A percentile compares a stretch with the other conserved stretches of the same genome.
Evolutionary conservation across 805 yeast genomes (phyloP).

Genomic region (Kodamaea laetipori): DNA sequence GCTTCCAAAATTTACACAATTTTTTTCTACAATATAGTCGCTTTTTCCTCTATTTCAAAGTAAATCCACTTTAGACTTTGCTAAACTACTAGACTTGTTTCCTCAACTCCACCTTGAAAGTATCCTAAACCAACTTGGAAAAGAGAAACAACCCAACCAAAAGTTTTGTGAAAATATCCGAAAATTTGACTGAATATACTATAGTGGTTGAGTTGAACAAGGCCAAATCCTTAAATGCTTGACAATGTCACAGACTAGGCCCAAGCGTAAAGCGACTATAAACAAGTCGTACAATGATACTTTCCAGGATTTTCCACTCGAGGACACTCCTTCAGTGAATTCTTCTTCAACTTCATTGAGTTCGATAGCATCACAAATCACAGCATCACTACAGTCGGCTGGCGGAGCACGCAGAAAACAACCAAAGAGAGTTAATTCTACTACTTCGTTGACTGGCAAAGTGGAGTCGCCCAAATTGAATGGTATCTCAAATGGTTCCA

Average conservation of each 20-base stretch:
- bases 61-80: no score
- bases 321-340: constrained; percentile 17
- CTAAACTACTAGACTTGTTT: no score
- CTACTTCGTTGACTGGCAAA: constrained; percentile 2
- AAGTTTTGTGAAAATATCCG: not conserved
- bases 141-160: not conserved
- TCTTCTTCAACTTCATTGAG: not conserved
- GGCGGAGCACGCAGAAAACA: constrained; percentile 1
- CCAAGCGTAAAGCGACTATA: constrained; percentile 40
- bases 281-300: constrained; percentile 39
- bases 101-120: no score
- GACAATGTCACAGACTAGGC: constrained; percentile 30
- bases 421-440: not conserved
- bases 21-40: constrained; percentile 11
- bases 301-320: constrained; percentile 29
- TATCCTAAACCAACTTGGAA: no score
- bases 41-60: constrained; percentile 4
- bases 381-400: not conserved
- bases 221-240: not conserved
- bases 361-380: no score
- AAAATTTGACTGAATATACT: not conserved
- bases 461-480: not conserved
- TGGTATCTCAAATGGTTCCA: not conserved
- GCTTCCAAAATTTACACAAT: constrained; percentile 1
- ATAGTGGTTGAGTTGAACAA: not conserved